phyloP scores from a whole-genome alignment of 441 rosid genomes.

The Euphorbia schlechtendalii region DNA sequence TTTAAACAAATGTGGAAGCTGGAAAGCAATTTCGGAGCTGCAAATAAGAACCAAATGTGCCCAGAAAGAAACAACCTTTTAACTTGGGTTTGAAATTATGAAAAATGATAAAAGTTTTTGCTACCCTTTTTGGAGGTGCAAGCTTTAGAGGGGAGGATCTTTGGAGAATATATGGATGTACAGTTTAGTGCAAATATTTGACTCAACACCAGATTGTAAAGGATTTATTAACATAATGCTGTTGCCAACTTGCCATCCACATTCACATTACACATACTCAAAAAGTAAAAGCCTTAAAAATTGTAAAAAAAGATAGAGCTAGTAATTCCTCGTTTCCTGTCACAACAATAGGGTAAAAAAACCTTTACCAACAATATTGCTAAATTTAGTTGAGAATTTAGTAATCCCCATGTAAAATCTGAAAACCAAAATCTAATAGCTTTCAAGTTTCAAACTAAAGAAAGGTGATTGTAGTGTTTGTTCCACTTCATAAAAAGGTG shows the following conservation, averaged over 20 bases:
- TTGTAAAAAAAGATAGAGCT: neutral
- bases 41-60: no score
- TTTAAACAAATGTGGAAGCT: no score
- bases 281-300: neutral
- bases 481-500: no score
- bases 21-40: no score
- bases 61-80: no score
- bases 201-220: constrained; percentile 44
- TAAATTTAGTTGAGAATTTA: neutral
- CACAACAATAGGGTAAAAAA: neutral
- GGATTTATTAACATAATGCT: constrained; percentile 25
- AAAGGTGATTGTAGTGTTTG: no score
- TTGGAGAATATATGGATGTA: constrained; percentile 12
- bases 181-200: constrained; percentile 28
- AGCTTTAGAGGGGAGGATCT: constrained; percentile 19
- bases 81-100: neutral
- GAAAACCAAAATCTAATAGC: no score
- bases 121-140: constrained; percentile 8
- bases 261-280: constrained; percentile 11
- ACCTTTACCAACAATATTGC: neutral
- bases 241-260: constrained; percentile 26
- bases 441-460: no score
- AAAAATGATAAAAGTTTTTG: neutral
- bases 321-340: neutral
- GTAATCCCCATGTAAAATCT: no score